These are phyloP conservation scores for Candida sithepensis DNA, from an alignment of 805 yeast genomes.

Conservation along the genomic window DNA sequence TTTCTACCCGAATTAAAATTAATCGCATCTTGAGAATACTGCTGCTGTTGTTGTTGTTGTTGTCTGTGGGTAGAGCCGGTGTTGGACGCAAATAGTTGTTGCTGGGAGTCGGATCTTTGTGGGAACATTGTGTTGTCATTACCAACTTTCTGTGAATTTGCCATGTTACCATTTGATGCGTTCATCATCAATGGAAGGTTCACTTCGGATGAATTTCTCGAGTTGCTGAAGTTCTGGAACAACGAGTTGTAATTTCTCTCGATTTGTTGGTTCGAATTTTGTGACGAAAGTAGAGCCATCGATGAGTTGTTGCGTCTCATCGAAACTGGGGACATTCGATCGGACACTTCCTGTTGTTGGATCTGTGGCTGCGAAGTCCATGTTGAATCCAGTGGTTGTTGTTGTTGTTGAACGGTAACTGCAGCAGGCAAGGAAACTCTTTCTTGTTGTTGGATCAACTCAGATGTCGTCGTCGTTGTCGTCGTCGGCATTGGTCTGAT, in stretches of 20 bases:
- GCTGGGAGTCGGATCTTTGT: not conserved
- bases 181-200: not conserved
- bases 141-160: not conserved
- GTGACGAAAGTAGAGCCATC: not conserved
- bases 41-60: slow-evolving; percentile 2
- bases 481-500: not conserved
- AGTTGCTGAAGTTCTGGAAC: slow-evolving; percentile 5
- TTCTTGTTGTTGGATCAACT: not conserved
- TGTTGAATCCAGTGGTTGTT: not conserved
- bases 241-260: slow-evolving; percentile 8
- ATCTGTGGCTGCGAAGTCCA: not conserved
- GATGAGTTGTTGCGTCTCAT: not conserved
- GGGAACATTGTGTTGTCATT: not conserved
- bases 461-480: not conserved
- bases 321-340: no score
- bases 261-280: not conserved
- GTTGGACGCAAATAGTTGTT: not conserved
- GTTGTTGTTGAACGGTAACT: not conserved
- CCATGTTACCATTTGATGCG: not conserved
- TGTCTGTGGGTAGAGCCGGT: not conserved
- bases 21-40: not conserved
- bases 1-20: not conserved
- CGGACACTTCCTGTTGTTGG: no score
- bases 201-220: not conserved
- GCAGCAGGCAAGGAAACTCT: not conserved